phyloP scores from a whole-genome alignment of 1,139 yeast genomes.

The Saccharomyces hybrid region DNA sequence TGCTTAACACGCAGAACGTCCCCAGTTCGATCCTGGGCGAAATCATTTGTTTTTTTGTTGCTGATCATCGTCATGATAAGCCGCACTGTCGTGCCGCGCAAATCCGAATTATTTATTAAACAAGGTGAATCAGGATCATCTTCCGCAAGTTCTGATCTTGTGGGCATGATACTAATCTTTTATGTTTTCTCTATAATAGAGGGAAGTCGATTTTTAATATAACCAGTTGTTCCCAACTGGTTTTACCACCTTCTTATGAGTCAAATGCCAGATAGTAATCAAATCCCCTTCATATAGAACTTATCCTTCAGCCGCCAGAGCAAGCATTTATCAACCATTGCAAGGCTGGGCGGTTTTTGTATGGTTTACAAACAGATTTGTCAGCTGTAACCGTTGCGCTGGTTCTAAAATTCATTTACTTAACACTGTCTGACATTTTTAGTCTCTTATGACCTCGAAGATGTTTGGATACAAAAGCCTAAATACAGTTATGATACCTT shows the following conservation, averaged over 20 bases:
- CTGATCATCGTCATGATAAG: not conserved
- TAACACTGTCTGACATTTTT: slow-evolving; percentile 4
- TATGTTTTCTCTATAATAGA: not conserved
- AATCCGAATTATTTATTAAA: not conserved
- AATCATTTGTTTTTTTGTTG: slow-evolving; percentile 43
- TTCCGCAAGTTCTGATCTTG: not conserved
- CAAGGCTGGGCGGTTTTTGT: not conserved
- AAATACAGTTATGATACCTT: not conserved
- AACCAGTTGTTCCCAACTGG: not conserved
- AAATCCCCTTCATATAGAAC: not conserved
- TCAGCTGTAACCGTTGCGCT: not conserved
- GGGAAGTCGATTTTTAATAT: not conserved
- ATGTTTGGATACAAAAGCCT: not conserved
- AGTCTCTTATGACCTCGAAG: not conserved
- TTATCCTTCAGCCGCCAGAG: not conserved
- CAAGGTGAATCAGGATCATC: not conserved
- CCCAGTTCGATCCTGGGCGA: slow-evolving; percentile 99
- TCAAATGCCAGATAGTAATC: not conserved
- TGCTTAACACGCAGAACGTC: slow-evolving; percentile 99
- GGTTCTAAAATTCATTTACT: not conserved
- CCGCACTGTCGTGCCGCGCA: not conserved
- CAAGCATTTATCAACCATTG: not conserved
- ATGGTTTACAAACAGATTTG: not conserved
- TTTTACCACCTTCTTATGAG: not conserved
- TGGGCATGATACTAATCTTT: not conserved